Conservation (phyloP, 441 rosid genomes). For the Adansonia madagascariensis region DNA sequence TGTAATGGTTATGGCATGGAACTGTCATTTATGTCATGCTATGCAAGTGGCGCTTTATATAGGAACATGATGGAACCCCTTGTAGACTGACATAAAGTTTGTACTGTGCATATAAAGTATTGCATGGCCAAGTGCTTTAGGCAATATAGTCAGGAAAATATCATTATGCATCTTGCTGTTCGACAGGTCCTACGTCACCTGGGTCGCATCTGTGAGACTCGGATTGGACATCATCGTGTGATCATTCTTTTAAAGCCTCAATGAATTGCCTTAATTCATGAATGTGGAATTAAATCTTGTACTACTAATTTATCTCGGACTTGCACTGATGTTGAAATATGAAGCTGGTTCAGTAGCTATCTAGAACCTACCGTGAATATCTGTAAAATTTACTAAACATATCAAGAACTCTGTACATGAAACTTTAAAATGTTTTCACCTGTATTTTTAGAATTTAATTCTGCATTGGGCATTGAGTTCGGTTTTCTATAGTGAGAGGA, state of each 20-base stretch:
- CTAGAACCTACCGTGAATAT: background rate
- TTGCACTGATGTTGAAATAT: background rate
- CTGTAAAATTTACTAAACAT: background rate
- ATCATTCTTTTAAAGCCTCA: slow-evolving; percentile 71
- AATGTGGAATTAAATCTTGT: background rate
- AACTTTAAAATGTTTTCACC: background rate
- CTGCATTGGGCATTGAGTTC: background rate
- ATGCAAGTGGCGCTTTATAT: background rate
- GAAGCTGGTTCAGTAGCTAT: slow-evolving; percentile 7
- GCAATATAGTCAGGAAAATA: background rate
- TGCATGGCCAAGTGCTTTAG: background rate
- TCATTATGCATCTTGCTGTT: slow-evolving; percentile 25
- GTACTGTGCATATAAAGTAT: background rate
- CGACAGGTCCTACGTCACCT: slow-evolving; percentile 87
- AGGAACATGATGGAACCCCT: background rate
- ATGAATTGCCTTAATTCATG: slow-evolving; percentile 36
- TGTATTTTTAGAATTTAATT: background rate
- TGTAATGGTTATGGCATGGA: background rate
- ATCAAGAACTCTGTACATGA: background rate
- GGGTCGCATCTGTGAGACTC: slow-evolving; percentile 80
- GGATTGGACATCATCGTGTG: slow-evolving; percentile 76
- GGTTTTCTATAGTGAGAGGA: background rate
- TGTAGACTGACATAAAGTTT: background rate
- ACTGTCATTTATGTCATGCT: background rate
- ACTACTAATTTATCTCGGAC: background rate